phyloP scores from a whole-genome alignment of 805 yeast genomes.

The Brettanomyces bruxellensis region DNA sequence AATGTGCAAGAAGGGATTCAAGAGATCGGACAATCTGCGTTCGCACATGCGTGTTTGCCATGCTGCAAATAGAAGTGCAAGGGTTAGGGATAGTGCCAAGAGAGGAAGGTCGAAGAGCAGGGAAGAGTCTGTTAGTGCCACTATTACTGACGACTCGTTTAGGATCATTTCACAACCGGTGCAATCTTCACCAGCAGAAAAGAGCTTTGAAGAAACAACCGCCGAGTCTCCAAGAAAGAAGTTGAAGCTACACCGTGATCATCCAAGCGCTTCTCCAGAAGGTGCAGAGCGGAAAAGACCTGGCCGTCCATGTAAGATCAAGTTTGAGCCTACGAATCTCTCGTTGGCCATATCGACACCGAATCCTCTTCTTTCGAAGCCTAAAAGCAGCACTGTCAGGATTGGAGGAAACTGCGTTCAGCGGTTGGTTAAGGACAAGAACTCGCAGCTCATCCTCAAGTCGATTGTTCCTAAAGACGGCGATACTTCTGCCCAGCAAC shows the following conservation, averaged over 20 bases:
- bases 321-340: neutral
- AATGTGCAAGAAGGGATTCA: conserved; percentile 19
- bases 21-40: conserved; percentile 21
- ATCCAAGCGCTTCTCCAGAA: neutral
- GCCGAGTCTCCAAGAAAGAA: neutral
- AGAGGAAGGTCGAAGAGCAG: neutral
- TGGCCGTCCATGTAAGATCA: neutral
- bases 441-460: too few relatives aligned
- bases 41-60: conserved; percentile 19
- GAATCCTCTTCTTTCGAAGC: neutral
- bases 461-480: too few relatives aligned
- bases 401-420: too few relatives aligned
- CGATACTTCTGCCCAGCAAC: too few relatives aligned
- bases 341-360: neutral
- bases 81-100: neutral
- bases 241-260: neutral
- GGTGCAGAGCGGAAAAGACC: neutral
- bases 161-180: too few relatives aligned
- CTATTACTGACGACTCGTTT: too few relatives aligned
- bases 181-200: too few relatives aligned
- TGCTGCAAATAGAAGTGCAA: conserved; percentile 5
- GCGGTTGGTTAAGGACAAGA: too few relatives aligned
- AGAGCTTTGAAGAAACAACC: too few relatives aligned
- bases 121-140: neutral
- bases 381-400: too few relatives aligned